Evolutionary conservation across 257 asterid genomes (phyloP).

Genomic region (Eustoma russellianum): DNA sequence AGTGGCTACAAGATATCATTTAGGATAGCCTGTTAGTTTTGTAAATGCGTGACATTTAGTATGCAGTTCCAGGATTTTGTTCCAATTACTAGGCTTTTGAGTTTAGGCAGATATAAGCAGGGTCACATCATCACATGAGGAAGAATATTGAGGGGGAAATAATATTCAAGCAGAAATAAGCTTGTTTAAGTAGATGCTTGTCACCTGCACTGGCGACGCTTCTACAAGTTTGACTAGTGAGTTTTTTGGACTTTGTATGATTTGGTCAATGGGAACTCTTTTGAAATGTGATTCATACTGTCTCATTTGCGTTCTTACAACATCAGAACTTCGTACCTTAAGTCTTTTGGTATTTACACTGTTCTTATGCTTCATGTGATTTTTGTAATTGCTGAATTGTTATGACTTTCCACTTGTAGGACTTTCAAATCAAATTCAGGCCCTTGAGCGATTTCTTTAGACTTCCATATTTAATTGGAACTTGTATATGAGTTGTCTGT

Average conservation of each 20-base stretch:
- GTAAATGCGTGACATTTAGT: too few relatives aligned
- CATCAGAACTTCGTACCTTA: neutral
- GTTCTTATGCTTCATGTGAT: neutral
- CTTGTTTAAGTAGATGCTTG: neutral
- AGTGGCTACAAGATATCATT: too few relatives aligned
- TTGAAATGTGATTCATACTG: neutral
- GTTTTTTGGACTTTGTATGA: neutral
- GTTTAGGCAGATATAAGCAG: too few relatives aligned
- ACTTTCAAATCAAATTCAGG: neutral
- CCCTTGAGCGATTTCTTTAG: neutral
- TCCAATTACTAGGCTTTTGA: neutral
- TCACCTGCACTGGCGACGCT: too few relatives aligned
- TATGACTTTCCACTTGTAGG: neutral
- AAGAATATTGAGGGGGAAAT: neutral
- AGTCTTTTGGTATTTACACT: too few relatives aligned
- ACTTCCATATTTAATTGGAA: neutral
- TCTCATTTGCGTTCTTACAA: neutral
- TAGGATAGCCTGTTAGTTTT: too few relatives aligned
- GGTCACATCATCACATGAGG: neutral
- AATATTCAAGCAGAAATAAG: neutral
- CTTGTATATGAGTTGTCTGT: neutral
- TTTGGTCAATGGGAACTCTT: neutral
- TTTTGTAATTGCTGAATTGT: neutral
- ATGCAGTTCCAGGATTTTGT: neutral
- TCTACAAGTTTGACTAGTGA: neutral